Evolutionary conservation across 495 filamentous ascomycete genomes (phyloP), one percentile per base, ranked within the genome.

Genomic region (Neurospora sublineolata): DNA sequence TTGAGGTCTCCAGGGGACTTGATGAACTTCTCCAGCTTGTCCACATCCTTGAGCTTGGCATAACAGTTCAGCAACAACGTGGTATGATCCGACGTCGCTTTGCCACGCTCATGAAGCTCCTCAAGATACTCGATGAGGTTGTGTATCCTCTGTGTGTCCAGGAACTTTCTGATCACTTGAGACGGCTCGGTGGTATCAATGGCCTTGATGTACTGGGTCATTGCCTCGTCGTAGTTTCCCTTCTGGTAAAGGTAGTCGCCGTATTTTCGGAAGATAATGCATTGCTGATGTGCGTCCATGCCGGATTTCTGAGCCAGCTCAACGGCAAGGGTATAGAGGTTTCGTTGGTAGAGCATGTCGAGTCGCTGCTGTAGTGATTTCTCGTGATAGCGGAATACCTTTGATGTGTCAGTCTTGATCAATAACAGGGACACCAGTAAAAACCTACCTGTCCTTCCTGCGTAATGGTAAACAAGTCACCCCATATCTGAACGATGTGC

Each of bases 81-180:
- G 1, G 95, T 99, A 77, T 99, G 95, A 73, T 99, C 95, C n/a
- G 92, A 90, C 2, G 93, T 97, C 8, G 95, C 95, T 75, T 89
- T 92, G 78, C 94, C 91, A 76, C 97, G 94, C 70, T 97, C 93
- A 79, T 99, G 95, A 36, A 99, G 82, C 80, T 97, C 93, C 83
- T 99, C 95, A 11, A 99, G 87, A 77, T 98, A 99, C 79, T 97
- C 94, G 74, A 99, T 99, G 18, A 99, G 83, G 76, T 98, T 97
- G 73, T 97, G 93, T 79, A 99, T 97, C 75, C 94, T 86, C 82
- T 98, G 94, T 1, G 94, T 97, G 74, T 98, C 95, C 33, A 99
- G 85, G 75, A 94, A 97, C 90, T 97, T 97, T 72, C 94, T 86
- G 81, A 97, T 97, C 30, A 97, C 92, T 77, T 97, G 94, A 4